These are phyloP conservation scores for Lipomyces chichibuensis DNA, from an alignment of 805 yeast genomes.

Conservation along the genomic window DNA sequence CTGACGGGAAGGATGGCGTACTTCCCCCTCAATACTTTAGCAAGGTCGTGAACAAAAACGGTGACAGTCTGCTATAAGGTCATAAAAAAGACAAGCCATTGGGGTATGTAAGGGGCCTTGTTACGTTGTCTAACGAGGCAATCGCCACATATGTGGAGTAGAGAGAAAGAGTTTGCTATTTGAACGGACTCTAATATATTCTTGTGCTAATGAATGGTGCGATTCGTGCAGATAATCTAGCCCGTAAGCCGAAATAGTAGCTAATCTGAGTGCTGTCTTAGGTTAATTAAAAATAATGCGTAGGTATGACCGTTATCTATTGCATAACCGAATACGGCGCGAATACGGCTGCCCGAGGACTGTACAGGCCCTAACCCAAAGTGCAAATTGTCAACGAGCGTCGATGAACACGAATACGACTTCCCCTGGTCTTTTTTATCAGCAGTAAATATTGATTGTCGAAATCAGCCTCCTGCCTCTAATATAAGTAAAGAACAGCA, in stretches of 20 bases:
- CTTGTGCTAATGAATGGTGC: not conserved
- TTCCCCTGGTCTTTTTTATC: no score
- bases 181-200: not conserved
- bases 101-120: not conserved
- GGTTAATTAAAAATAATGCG: no score
- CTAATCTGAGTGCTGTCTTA: no score
- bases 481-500: not conserved
- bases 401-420: constrained; percentile 11
- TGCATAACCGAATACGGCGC: not conserved
- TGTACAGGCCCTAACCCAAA: constrained; percentile 1
- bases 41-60: constrained; percentile 45
- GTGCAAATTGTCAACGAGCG: no score
- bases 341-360: not conserved
- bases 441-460: not conserved
- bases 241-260: no score
- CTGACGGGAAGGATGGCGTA: constrained; percentile 64
- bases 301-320: no score
- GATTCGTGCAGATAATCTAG: no score
- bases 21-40: constrained; percentile 52
- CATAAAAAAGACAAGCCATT: not conserved
- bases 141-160: not conserved
- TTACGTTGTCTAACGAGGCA: not conserved
- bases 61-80: constrained; percentile 17
- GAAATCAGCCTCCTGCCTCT: not conserved
- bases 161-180: not conserved